These are phyloP conservation scores for Fusarium vanettenii DNA, from an alignment of 2,329 filamentous ascomycete genomes.

Conservation along the genomic window DNA sequence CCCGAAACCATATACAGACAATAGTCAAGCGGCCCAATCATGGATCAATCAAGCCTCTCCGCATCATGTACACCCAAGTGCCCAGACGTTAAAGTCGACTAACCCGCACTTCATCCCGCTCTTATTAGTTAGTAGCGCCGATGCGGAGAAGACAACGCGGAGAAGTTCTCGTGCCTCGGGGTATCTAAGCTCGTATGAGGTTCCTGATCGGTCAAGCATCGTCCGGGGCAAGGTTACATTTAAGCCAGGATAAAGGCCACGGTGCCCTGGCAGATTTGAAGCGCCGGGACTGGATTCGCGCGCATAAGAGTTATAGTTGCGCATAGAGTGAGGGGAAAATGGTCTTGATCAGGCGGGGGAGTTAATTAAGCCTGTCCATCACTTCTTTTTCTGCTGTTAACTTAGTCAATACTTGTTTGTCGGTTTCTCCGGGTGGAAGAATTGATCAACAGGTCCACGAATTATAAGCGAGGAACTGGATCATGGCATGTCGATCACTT, in stretches of 20 bases:
- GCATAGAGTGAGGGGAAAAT: background rate
- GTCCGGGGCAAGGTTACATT: constrained; percentile 11
- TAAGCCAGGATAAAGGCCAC: background rate
- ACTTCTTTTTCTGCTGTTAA: background rate
- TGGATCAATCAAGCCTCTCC: constrained; percentile 13
- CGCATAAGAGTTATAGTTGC: constrained; percentile 11
- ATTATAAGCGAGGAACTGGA: background rate
- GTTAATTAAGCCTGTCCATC: background rate
- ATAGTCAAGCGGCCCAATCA: constrained; percentile 33
- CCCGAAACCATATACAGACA: background rate
- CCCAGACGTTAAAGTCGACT: constrained; percentile 10
- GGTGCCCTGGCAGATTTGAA: background rate
- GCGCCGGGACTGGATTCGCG: constrained; percentile 20
- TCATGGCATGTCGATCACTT: background rate
- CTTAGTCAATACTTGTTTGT: background rate
- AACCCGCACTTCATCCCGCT: constrained; percentile 14
- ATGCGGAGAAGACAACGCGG: constrained; percentile 9
- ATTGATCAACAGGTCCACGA: background rate
- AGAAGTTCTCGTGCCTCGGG: constrained; percentile 3
- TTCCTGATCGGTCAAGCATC: constrained; percentile 18
- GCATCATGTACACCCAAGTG: constrained; percentile 25
- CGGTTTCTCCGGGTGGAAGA: constrained; percentile 5
- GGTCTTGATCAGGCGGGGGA: background rate
- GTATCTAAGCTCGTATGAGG: constrained; percentile 21
- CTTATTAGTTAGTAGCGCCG: background rate